phyloP scores from a whole-genome alignment of 148 eudicot genomes.

The Vaccinium myrtillus region DNA sequence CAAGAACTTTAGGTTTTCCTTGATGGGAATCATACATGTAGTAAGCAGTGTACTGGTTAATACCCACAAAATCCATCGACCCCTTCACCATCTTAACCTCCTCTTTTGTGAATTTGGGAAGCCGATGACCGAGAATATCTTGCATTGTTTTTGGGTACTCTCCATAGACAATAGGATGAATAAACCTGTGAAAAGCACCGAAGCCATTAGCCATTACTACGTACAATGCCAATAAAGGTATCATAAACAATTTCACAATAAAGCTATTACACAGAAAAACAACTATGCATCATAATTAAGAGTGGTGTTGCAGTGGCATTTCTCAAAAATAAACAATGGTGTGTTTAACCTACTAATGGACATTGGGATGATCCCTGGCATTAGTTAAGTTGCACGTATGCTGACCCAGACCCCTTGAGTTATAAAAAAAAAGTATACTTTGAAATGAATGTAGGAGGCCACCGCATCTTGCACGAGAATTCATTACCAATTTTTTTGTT shows the following conservation, averaged over 20 bases:
- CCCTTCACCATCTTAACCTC: slow-evolving; percentile 80
- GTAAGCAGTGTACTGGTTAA: slow-evolving; percentile 84
- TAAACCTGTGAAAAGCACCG: slow-evolving; percentile 46
- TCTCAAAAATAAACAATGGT: not conserved
- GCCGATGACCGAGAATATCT: slow-evolving; percentile 60
- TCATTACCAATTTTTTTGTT: not conserved
- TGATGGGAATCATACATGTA: slow-evolving; percentile 53
- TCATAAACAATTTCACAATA: not conserved
- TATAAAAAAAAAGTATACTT: not conserved
- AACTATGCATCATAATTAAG: not conserved
- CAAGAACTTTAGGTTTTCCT: slow-evolving; percentile 32
- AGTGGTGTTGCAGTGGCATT: not conserved
- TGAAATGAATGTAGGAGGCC: not conserved
- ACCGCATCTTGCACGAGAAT: not conserved
- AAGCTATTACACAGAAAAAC: not conserved
- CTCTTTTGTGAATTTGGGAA: slow-evolving; percentile 73
- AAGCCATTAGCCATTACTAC: not conserved
- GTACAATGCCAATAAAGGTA: not conserved
- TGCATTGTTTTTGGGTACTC: slow-evolving; percentile 89
- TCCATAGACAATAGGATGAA: slow-evolving; percentile 85
- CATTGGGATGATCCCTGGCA: not conserved
- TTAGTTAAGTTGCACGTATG: not conserved
- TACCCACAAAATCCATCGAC: slow-evolving; percentile 77
- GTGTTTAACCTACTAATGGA: not conserved
- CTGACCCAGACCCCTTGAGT: not conserved